Percentiles rank a stretch among this genome's conserved stretches.
These are phyloP conservation scores for Lyophyllum decastes DNA, from an alignment of 768 basidiomycete genomes.

Conservation along the genomic window DNA sequence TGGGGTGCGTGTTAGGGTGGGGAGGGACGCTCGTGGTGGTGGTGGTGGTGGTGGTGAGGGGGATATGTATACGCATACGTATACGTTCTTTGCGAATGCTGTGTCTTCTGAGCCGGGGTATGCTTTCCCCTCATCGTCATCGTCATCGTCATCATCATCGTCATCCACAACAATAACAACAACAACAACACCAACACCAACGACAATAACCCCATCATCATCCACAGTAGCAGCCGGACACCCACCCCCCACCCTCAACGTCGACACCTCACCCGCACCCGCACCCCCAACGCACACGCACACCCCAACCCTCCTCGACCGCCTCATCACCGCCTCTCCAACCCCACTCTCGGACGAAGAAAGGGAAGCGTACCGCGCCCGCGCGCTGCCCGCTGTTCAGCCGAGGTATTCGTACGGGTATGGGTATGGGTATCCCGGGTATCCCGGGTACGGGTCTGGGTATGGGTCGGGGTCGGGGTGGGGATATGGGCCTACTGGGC, in stretches of 20 bases:
- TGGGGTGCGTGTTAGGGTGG: slow-evolving; percentile 63
- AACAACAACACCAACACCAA: no score
- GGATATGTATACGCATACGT: slow-evolving; percentile 34
- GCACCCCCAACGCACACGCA: background rate
- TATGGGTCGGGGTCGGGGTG: no score
- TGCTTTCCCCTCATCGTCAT: slow-evolving; percentile 13
- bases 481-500: no score
- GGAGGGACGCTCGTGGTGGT: slow-evolving; percentile 45
- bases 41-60: background rate
- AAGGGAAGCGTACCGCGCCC: slow-evolving; percentile 14
- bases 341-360: slow-evolving; percentile 34
- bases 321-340: slow-evolving; percentile 36
- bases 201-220: no score
- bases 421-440: slow-evolving; percentile 12
- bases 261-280: background rate
- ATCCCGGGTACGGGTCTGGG: background rate
- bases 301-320: slow-evolving; percentile 30
- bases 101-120: slow-evolving; percentile 36
- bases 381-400: background rate
- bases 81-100: slow-evolving; percentile 49
- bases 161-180: no score
- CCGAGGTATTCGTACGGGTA: slow-evolving; percentile 7
- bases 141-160: slow-evolving; percentile 22
- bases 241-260: background rate
- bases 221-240: background rate